Evolutionary conservation across 495 filamentous ascomycete species (phyloP), one percentile per base, ranked within the genome.

Genomic region (Annulohypoxylon stygium): DNA sequence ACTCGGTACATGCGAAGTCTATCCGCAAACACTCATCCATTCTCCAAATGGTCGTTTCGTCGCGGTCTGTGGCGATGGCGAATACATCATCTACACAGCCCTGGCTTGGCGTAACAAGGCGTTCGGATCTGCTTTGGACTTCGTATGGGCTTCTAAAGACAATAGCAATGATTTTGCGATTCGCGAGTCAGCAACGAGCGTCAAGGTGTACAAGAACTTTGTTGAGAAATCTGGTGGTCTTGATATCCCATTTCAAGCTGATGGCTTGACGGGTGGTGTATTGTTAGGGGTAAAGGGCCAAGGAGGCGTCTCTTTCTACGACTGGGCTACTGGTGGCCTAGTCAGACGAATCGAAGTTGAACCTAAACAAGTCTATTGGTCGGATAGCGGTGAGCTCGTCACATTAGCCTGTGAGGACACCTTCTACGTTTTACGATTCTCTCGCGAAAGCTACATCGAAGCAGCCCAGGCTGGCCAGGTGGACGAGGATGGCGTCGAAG

Each of bases 81-180:
- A 99, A 78, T 79, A 97, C 80, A 98, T 98, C 75, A 95, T 98
- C 73, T 99, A 99, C 83, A 99, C 96, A 12, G 94, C 96, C 68
- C 88, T 98, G 53, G 96, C 96, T 8, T 97, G 97, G 90, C 90
- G 96, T 78, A 98, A 99, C 83, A 97, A 98, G 84, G 93, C 94
- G 7, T 99, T 98, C 76, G 96, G 96, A 5, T 92, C 92, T 37
- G 96, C 94, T 10, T 84, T 98, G 39, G 96, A 99, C 80, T 99
- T 99, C 78, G 94, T 93, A 12, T 99, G 96, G 96, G 97, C 93
- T 2, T 92, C 93, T 18, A 98, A 97, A 81, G 97, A 98, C 51
- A 97, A 98, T 83, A 97, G 93, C 80, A 98, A 97, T 80, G 97
- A 99, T 76, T 98, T 96, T 73, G 96, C 96, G 45, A 98, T 99